Conservation (phyloP, 352 stramenopile species). For the Phytophthora melonis region DNA sequence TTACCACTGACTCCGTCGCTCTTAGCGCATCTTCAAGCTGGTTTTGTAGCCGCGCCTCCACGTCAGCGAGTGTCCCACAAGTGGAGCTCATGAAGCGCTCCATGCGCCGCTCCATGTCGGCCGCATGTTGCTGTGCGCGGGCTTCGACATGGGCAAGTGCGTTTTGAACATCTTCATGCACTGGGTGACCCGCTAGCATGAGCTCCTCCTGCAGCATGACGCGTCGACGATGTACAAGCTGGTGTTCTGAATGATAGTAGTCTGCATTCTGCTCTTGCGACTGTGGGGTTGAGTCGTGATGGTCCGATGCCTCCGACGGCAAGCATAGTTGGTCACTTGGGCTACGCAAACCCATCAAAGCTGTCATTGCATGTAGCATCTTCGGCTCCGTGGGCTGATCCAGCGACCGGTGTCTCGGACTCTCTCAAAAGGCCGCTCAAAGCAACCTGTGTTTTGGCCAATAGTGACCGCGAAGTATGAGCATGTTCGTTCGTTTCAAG, state of each 20-base stretch:
- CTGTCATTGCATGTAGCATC: no score
- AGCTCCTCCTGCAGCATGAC: neutral
- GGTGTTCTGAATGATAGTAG: neutral
- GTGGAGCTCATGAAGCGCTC: no score
- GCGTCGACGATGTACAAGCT: neutral
- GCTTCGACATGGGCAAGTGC: neutral
- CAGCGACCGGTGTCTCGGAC: no score
- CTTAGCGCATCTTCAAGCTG: neutral
- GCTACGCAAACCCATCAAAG: no score
- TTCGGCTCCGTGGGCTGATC: no score
- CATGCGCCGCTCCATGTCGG: no score
- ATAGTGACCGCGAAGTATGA: no score
- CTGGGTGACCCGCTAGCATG: neutral
- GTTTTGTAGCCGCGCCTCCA: neutral
- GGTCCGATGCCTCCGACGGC: neutral
- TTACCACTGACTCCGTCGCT: neutral
- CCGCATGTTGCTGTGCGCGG: neutral
- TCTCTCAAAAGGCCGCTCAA: no score
- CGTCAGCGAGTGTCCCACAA: no score
- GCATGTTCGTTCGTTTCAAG: no score
- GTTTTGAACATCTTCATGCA: neutral
- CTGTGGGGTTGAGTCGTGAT: neutral
- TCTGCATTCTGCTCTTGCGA: neutral
- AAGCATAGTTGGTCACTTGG: neutral
- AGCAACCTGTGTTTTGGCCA: no score